A percentile compares a stretch with the other conserved stretches of the same genome.
These are phyloP conservation scores for Canavalia ensiformis DNA, from an alignment of 306 rosid species.

Conservation along the genomic window DNA sequence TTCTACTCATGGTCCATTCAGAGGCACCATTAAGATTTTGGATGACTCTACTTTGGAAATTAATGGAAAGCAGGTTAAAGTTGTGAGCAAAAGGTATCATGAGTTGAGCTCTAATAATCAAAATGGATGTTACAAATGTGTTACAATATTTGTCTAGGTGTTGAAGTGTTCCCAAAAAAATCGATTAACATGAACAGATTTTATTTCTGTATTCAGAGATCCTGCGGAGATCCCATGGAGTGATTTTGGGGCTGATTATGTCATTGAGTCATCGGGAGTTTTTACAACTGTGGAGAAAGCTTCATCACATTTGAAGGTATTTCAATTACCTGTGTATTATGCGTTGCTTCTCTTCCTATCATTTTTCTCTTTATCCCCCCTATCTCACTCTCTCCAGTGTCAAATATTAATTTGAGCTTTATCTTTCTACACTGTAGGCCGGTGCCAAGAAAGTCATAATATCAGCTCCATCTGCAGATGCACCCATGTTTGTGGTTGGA, in stretches of 20 bases:
- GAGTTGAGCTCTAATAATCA: conserved; percentile 33
- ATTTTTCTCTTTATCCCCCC: not conserved
- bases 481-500: conserved; percentile 98
- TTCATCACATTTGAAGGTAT: conserved; percentile 81
- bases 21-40: conserved; percentile 73
- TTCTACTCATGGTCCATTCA: conserved; percentile 89
- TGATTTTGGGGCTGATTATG: conserved; percentile 88
- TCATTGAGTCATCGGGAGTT: conserved; percentile 93
- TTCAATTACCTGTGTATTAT: conserved; percentile 35
- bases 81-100: conserved; percentile 77
- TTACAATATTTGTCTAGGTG: not conserved
- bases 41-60: conserved; percentile 83
- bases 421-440: conserved; percentile 63
- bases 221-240: conserved; percentile 98
- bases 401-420: conserved; percentile 38
- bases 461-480: conserved; percentile 99
- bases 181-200: conserved; percentile 28
- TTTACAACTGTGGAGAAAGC: conserved; percentile 91
- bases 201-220: conserved; percentile 64
- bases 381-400: not conserved
- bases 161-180: not conserved
- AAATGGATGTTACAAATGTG: conserved; percentile 26
- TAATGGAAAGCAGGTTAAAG: conserved; percentile 85
- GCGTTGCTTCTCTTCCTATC: not conserved
- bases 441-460: conserved; percentile 96